Evolutionary conservation across 768 basidiomycete genomes (phyloP).

Genomic region (Suillus hirtellus): DNA sequence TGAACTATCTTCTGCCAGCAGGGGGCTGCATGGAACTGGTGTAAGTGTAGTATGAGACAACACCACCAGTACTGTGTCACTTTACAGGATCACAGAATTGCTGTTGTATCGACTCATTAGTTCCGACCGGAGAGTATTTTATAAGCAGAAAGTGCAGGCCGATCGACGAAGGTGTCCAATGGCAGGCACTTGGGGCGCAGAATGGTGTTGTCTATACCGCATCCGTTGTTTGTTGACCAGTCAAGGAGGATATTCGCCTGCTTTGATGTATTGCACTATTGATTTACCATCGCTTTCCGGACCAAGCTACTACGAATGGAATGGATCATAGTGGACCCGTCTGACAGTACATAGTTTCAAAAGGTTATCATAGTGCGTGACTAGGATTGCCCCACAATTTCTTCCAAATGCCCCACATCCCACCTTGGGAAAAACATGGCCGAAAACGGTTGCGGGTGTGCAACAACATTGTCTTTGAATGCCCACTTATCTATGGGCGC

Average conservation of each 20-base stretch:
- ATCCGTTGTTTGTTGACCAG: not conserved
- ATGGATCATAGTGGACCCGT: constrained; percentile 1
- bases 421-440: constrained; percentile 51
- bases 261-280: not conserved
- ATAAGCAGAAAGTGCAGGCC: not conserved
- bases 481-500: constrained; percentile 57
- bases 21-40: not conserved
- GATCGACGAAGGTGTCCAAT: not conserved
- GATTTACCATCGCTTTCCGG: not conserved
- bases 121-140: not conserved
- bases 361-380: not conserved
- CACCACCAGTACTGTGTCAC: not conserved
- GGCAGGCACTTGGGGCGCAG: not conserved
- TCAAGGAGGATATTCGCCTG: not conserved
- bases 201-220: not conserved
- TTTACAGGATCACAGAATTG: not conserved
- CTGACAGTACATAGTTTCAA: not conserved
- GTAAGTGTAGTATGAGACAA: not conserved
- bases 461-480: constrained; percentile 56
- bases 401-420: constrained; percentile 3
- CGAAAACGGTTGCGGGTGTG: constrained; percentile 57
- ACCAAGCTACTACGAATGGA: not conserved
- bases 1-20: not conserved
- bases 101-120: not conserved
- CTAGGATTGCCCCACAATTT: constrained; percentile 7